phyloP scores from a whole-genome alignment of 208 protist species.

The Acanthamoeba royreba region DNA sequence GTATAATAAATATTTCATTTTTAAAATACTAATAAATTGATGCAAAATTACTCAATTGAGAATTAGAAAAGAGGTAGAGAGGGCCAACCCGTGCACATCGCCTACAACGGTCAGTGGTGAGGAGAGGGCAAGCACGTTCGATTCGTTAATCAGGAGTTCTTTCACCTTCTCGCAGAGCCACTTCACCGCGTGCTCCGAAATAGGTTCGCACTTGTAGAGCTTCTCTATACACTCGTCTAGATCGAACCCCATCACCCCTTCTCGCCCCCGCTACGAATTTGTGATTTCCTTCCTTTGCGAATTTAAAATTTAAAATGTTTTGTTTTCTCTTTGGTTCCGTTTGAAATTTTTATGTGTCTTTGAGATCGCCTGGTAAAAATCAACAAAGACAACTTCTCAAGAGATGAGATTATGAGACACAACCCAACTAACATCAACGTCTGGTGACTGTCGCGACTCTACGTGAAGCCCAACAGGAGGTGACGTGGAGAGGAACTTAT shows the following conservation, averaged over 20 bases:
- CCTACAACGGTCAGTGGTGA: slow-evolving; percentile 87
- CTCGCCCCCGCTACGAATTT: neutral
- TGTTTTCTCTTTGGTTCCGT: too few species aligned
- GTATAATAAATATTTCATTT: too few species aligned
- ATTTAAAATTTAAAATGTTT: too few species aligned
- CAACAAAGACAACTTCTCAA: too few species aligned
- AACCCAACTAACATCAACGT: too few species aligned
- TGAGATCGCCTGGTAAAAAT: too few species aligned
- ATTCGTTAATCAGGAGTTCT: slow-evolving; percentile 71
- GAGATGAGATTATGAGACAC: too few species aligned
- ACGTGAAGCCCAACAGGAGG: too few species aligned
- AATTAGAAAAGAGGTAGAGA: neutral
- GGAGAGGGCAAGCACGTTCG: slow-evolving; percentile 71
- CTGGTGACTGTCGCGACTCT: too few species aligned
- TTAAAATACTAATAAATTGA: neutral
- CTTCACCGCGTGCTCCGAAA: slow-evolving; percentile 67
- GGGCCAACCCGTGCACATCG: slow-evolving; percentile 85
- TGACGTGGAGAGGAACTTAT: too few species aligned
- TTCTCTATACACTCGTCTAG: slow-evolving; percentile 73
- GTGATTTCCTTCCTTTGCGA: neutral
- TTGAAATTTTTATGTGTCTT: too few species aligned
- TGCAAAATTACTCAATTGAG: neutral
- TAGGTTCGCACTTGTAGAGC: slow-evolving; percentile 66
- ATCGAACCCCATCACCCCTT: neutral
- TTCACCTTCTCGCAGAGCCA: slow-evolving; percentile 57